Evolutionary conservation across 768 basidiomycete genomes (phyloP).

Genomic region (Lactifluus subvellereus): DNA sequence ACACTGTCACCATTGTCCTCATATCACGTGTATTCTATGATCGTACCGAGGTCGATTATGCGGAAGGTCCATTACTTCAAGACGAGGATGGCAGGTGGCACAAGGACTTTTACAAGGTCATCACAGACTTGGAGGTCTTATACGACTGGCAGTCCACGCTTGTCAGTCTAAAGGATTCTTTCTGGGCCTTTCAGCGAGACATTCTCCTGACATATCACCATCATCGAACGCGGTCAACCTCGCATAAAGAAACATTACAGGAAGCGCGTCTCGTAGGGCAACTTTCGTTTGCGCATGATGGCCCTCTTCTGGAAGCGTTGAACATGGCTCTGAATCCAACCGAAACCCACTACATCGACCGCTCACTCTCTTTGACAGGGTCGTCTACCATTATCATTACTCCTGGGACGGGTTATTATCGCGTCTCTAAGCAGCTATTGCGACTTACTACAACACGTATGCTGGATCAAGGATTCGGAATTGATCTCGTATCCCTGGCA

Average conservation of each 20-base stretch:
- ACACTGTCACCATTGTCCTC: constrained; percentile 90
- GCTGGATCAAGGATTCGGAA: constrained; percentile 86
- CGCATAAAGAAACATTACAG: constrained; percentile 34
- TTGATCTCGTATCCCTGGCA: constrained; percentile 83
- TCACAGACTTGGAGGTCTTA: constrained; percentile 86
- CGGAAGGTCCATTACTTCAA: constrained; percentile 70
- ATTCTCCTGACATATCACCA: constrained; percentile 88
- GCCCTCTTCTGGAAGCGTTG: constrained; percentile 90
- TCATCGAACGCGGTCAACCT: constrained; percentile 51
- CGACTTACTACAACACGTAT: constrained; percentile 89
- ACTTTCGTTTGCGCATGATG: constrained; percentile 85
- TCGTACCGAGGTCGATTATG: constrained; percentile 68
- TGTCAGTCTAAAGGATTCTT: constrained; percentile 79
- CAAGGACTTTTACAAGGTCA: constrained; percentile 95
- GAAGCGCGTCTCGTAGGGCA: constrained; percentile 70
- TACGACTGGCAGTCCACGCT: constrained; percentile 85
- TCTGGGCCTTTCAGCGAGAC: constrained; percentile 87
- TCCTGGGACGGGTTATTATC: constrained; percentile 91
- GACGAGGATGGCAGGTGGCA: constrained; percentile 79
- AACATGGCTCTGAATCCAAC: constrained; percentile 90
- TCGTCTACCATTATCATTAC: constrained; percentile 79
- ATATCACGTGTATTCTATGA: constrained; percentile 92
- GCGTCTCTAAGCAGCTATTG: constrained; percentile 84
- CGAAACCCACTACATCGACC: constrained; percentile 93
- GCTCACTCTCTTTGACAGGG: constrained; percentile 87